Evolutionary conservation across 2,329 filamentous ascomycete species (phyloP), one percentile per base, ranked within the genome.

Genomic region (Talaromyces sp.): DNA sequence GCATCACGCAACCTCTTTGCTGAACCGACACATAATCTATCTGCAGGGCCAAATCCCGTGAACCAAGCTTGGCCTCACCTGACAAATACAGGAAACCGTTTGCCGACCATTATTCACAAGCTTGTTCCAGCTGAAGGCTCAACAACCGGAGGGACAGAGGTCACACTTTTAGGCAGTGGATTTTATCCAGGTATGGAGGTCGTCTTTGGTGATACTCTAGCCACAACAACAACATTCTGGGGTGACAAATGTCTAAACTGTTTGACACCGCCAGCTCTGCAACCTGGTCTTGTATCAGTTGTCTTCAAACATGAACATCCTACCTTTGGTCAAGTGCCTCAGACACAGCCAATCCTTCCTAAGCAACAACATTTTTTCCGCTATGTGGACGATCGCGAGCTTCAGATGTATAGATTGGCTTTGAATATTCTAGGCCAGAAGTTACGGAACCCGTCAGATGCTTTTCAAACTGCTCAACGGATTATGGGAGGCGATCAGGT

Each of bases 121-220:
- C 81, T 96, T 61, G 89, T 94, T 36, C 91, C 92, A 0, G 82
- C 82, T 31, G 89, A 95, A 71, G 91, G 91, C 0, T 89, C 91
- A 6, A 89, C 86, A 59, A 84, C 84, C 36, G 91, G 91, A 60
- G 91, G 91, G 41, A 91, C 90, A 54, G 91, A 97, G 70, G 90
- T 96, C 2, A 93, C 89, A 0, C 83, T 94, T 57, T 78, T 96
- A 8, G 91, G 92, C 17, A 89, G 86, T 63, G 85, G 87, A 13
- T 96, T 96, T 70, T 87, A 85, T 63, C 87, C 88, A 73, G 85
- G 85, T 1, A 81, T 95, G 61, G 89, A 92, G 62, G 89, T 96
- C 56, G 88, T 91, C 73, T 97, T 97, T 70, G 92, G 92, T 19
- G 84, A 87, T 61, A 79, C 77, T 15, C 76, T 82, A 48, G 84